Base-by-base conservation (phyloP, 257 asterid genomes). In the Fraxinus anomala region DNA sequence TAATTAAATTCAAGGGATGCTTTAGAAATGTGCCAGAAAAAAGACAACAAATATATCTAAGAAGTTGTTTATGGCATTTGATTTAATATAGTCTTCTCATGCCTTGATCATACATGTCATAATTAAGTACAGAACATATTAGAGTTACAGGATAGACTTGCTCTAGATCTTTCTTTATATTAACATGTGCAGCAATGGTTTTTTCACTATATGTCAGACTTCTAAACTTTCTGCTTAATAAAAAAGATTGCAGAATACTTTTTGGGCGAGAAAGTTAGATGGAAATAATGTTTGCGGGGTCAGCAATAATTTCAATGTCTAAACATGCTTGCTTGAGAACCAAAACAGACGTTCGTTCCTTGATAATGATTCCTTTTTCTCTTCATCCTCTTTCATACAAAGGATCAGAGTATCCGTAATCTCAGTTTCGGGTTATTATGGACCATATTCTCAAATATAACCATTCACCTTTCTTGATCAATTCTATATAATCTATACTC, bases 251-350 rank as follows among this genome's bases (percentile, higher is more conserved):
- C 36, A 11, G 30, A 37, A 6, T 54, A n/a, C 65, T n/a, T 24
- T 56, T 26, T 26, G 49, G 47, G 65, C 4, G 5, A 24, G 76
- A 75, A 56, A 30, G 21, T 26, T 26, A 3, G 28, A 16, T 40
- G 12, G 34, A 1, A 16, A 49, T 44, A 33, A 54, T 24, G 36
- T 19, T 47, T 16, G 51, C 13, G 30, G 34, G 16, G 13, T 17
- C 26, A 28, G 70, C 65, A 14, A 47, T 23, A 72, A 72, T 17
- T 23, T 40, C 69, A 73, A 19, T 37, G 34, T 61, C 30, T 8
- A 39, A 39, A 39, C 47, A 23, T 19, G 23, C 54, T 21, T 40
- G 59, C 47, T 77, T 70, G 73, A 40, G 30, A 23, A 78, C 70
- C 47, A 61, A 16, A 56, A 28, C n/a, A 7, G 37, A 56, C 42